phyloP scores from a whole-genome alignment of 305 asterid genomes.

The Withania somnifera region DNA sequence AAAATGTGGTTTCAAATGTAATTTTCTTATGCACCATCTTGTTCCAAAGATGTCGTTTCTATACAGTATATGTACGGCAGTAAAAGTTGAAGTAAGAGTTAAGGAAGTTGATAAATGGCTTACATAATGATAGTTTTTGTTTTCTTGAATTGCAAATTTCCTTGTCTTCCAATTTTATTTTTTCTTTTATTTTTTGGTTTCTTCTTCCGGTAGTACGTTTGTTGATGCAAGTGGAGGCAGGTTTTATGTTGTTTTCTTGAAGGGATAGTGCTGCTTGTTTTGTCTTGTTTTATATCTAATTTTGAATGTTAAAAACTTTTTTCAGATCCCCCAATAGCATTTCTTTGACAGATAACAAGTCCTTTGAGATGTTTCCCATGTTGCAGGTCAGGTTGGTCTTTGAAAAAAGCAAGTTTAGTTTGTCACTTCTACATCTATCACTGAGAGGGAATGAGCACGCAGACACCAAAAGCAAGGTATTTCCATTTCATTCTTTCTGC shows the following conservation, averaged over 20 bases:
- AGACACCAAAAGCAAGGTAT: conserved; percentile 68
- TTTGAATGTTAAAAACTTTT: conserved; percentile 19
- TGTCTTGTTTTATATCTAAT: conserved; percentile 18
- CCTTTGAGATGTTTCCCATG: conserved; percentile 33
- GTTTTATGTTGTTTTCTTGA: conserved; percentile 65
- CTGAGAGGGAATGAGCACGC: conserved; percentile 37
- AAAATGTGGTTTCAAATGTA: conserved; percentile 17
- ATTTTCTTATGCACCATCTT: conserved; percentile 13
- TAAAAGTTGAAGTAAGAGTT: conserved; percentile 31
- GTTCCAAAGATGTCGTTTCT: conserved; percentile 19
- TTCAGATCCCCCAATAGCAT: conserved; percentile 11
- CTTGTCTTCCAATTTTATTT: background rate
- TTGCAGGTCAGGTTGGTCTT: background rate
- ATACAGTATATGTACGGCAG: conserved; percentile 12
- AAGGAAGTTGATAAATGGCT: conserved; percentile 31
- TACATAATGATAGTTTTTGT: conserved; percentile 10
- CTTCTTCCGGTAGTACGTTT: conserved; percentile 18
- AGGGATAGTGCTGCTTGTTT: conserved; percentile 40
- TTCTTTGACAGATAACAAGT: conserved; percentile 12
- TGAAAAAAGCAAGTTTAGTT: background rate
- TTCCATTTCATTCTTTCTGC: background rate
- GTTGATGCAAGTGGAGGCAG: conserved; percentile 90
- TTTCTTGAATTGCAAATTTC: conserved; percentile 21
- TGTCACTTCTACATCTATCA: background rate
- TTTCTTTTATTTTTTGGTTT: background rate